These are phyloP conservation scores for Suhomyces prunicola DNA, from an alignment of 805 yeast species.

Conservation along the genomic window DNA sequence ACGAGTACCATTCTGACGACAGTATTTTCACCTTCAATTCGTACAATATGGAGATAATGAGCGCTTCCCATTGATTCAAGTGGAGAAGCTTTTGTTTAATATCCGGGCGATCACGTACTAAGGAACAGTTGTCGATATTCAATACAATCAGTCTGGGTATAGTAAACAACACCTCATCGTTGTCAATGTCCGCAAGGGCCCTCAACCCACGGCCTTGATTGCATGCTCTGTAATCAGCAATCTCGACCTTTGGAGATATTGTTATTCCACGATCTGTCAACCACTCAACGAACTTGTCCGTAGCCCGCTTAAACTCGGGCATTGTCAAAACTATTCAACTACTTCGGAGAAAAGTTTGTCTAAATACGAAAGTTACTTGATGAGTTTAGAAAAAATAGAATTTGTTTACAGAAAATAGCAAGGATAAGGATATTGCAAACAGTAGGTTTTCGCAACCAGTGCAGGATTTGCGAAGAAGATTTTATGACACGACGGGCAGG, in stretches of 20 bases:
- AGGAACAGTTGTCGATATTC: conserved; percentile 55
- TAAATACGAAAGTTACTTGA: not conserved
- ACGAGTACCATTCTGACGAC: conserved; percentile 62
- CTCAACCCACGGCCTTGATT: conserved; percentile 78
- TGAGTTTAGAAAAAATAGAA: not conserved
- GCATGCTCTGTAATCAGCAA: conserved; percentile 56
- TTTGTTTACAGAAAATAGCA: not conserved
- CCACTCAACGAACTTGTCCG: conserved; percentile 24
- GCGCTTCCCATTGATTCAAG: conserved; percentile 72
- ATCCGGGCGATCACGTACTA: conserved; percentile 32
- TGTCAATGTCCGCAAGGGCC: conserved; percentile 57
- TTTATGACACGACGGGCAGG: not conserved
- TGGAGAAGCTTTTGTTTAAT: conserved; percentile 33
- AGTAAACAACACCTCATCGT: conserved; percentile 64
- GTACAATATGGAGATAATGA: conserved; percentile 65
- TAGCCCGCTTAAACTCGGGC: not conserved
- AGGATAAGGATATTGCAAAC: not conserved
- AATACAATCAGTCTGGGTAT: conserved; percentile 61
- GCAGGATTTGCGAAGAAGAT: not conserved
- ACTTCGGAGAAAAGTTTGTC: not conserved
- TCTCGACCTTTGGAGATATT: conserved; percentile 53
- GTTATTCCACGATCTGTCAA: conserved; percentile 31
- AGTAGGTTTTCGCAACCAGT: not conserved
- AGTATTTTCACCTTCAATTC: conserved; percentile 47
- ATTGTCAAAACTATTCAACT: not conserved